Percentiles rank a stretch among this genome's conserved stretches.
Evolutionary conservation across 2,329 filamentous ascomycete species (phyloP).

Genomic region (Zymoseptoria tritici): DNA sequence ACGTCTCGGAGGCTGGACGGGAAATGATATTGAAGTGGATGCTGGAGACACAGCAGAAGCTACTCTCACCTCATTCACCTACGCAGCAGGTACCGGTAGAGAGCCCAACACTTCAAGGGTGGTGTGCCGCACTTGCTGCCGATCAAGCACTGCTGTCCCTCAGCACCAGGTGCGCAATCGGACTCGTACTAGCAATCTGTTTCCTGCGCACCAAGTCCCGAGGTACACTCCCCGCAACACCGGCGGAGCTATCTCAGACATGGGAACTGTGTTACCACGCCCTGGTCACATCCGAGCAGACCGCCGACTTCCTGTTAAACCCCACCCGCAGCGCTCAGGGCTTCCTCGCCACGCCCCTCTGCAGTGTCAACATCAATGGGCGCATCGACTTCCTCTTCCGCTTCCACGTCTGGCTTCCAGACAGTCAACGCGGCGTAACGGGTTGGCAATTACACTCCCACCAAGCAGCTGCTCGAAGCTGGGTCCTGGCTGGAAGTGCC

Average conservation of each 20-base stretch:
- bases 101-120: no score
- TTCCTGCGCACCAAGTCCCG: background rate
- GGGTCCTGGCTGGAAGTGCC: slow-evolving; percentile 32
- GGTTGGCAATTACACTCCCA: slow-evolving; percentile 30
- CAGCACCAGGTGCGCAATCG: no score
- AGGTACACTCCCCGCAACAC: background rate
- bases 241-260: background rate
- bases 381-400: slow-evolving; percentile 32
- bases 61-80: no score
- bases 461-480: slow-evolving; percentile 32
- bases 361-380: slow-evolving; percentile 28
- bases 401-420: slow-evolving; percentile 32
- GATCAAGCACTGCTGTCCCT: no score
- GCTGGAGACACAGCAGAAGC: no score
- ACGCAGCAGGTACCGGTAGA: no score
- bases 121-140: no score
- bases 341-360: slow-evolving; percentile 31
- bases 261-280: background rate
- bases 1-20: no score
- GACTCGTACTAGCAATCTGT: background rate
- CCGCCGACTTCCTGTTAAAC: background rate
- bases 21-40: no score
- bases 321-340: slow-evolving; percentile 27
- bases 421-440: slow-evolving; percentile 24
- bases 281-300: background rate